Percentiles rank a stretch among this genome's conserved stretches.
phyloP scores from a whole-genome alignment of 306 rosid species.

The Oxytropis ochrocephala region DNA sequence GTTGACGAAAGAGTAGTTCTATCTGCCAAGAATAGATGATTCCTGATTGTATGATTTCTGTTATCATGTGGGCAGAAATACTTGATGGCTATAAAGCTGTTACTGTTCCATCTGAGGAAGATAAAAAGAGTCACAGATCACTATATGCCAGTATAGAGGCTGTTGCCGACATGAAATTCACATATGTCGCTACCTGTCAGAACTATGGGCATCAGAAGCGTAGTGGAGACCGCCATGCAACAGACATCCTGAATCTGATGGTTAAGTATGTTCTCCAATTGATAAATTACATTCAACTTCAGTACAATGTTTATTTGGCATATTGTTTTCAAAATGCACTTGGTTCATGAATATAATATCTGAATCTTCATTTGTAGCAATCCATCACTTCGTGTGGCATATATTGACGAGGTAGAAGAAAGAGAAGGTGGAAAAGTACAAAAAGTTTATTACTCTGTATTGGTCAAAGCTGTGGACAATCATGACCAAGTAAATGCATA shows the following conservation, averaged over 20 bases:
- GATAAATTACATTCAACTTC: conserved; percentile 13
- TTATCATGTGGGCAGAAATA: conserved; percentile 56
- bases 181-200: conserved; percentile 93
- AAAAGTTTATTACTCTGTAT: conserved; percentile 88
- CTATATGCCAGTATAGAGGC: conserved; percentile 87
- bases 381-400: conserved; percentile 97
- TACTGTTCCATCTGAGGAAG: conserved; percentile 79
- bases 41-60: conserved; percentile 4
- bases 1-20: conserved; percentile 11
- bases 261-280: conserved; percentile 73
- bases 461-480: conserved; percentile 83
- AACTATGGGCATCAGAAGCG: conserved; percentile 95
- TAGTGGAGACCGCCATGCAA: conserved; percentile 94
- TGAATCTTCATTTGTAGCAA: conserved; percentile 43
- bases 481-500: conserved; percentile 72
- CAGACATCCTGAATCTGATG: conserved; percentile 95
- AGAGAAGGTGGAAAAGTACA: conserved; percentile 74
- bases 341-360: conserved; percentile 23
- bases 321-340: conserved; percentile 1
- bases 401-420: conserved; percentile 96
- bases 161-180: conserved; percentile 93
- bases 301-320: conserved; percentile 13
- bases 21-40: conserved; percentile 1
- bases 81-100: conserved; percentile 90
- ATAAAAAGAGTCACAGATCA: conserved; percentile 82